Percentiles rank a stretch among this genome's conserved stretches.
phyloP scores from a whole-genome alignment of 148 eudicot species.

The Silene latifolia region DNA sequence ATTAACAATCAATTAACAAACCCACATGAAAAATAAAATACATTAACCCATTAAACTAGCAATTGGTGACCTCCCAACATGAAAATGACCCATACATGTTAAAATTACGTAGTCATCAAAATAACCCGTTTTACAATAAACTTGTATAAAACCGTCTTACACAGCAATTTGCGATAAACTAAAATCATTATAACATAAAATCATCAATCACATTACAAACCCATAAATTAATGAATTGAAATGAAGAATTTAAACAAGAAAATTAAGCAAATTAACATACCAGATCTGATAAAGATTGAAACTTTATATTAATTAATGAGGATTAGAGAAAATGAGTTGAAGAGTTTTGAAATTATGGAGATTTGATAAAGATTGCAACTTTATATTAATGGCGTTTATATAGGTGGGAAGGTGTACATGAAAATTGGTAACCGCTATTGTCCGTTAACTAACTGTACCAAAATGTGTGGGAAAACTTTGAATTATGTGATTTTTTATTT shows the following conservation, averaged over 20 bases:
- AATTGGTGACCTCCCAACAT: no score
- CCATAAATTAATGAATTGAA: neutral
- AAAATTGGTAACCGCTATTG: neutral
- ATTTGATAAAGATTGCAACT: neutral
- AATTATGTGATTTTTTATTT: no score
- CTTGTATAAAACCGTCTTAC: no score
- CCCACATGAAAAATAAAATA: neutral
- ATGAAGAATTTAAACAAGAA: neutral
- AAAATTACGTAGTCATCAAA: no score
- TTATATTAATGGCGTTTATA: neutral
- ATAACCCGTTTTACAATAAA: no score
- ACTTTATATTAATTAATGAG: neutral
- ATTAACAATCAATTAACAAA: neutral
- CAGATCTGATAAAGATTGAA: neutral
- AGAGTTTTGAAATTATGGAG: neutral
- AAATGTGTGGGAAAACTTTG: neutral
- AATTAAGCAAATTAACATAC: neutral
- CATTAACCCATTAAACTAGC: neutral
- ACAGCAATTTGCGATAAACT: no score
- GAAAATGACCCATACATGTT: no score
- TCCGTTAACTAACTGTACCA: conserved; percentile 1
- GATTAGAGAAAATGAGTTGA: neutral
- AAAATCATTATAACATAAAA: neutral
- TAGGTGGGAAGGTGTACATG: neutral
- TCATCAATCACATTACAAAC: neutral